Evolutionary conservation across 2,329 filamentous ascomycete genomes (phyloP), one percentile per base, ranked within the genome.

Genomic region (Fusarium miscanthi): DNA sequence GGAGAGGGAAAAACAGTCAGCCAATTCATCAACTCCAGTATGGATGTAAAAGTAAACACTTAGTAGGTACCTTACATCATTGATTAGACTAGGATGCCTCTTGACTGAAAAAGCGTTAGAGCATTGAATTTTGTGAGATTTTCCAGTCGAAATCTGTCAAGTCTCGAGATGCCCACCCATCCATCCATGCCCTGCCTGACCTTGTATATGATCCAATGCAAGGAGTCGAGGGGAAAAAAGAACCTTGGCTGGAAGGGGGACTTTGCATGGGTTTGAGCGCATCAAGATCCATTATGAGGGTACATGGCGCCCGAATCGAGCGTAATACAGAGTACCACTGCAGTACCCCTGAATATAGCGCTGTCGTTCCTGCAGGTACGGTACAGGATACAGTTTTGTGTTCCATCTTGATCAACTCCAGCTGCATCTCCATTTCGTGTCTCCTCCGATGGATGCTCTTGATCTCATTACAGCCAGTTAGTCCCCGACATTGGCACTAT

Each of bases 281-380:
- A 71, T 69, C 65, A 64, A 66, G 59, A 67, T 67, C 64, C 63
- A 61, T 45, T 40, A 11, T 23, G 46, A 64, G 45, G 37, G 43
- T 61, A 43, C 30, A 43, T 60, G 48, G 25, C 17, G 30, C 30
- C 48, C 43, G 48, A 56, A 60, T 60, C 37, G 31, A 61, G 49
- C 23, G 21, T 30, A 58, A 38, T 21, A 52, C 45, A 61, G 54
- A 63, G 56, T 48, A 69, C 52, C 66, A 68, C 56, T 64, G 66
- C 66, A 65, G 66, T 66, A 67, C 71, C 71, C 71, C 71, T 74
- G 67, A 68, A 71, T 73, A 70, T 73, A 74, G 74, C 66, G 74
- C 61, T 70, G 71, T 73, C 75, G 78, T 78, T 79, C 78, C 78
- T 79, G 78, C 78, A 78, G 76, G 78, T 78, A 73, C 60, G 30